Evolutionary conservation across 2,329 filamentous ascomycete genomes (phyloP).

Genomic region (Colletotrichum caudatum): DNA sequence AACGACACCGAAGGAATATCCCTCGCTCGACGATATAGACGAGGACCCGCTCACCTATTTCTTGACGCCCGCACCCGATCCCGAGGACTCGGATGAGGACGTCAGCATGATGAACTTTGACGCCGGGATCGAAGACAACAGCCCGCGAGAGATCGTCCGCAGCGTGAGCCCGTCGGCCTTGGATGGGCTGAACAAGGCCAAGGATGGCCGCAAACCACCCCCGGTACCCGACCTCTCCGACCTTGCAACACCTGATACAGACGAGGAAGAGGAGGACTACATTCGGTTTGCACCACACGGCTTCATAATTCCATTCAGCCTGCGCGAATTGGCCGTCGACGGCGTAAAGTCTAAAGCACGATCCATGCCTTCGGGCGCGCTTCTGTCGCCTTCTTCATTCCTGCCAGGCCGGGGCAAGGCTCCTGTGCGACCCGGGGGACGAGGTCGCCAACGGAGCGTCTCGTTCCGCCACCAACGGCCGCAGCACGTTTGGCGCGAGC

Average conservation of each 20-base stretch:
- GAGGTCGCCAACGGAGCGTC: conserved; percentile 47
- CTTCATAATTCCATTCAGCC: conserved; percentile 55
- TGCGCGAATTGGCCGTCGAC: conserved; percentile 58
- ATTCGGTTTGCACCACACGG: conserved; percentile 60
- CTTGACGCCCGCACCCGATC: conserved; percentile 61
- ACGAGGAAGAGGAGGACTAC: conserved; percentile 64
- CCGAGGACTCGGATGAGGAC: conserved; percentile 57
- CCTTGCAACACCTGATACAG: conserved; percentile 55
- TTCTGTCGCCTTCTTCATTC: conserved; percentile 49
- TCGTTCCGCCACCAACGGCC: conserved; percentile 54
- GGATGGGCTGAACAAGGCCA: conserved; percentile 61
- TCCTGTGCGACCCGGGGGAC: conserved; percentile 45
- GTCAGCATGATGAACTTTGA: conserved; percentile 65
- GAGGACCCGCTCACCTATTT: conserved; percentile 69
- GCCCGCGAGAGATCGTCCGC: conserved; percentile 60
- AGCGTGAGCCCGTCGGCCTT: conserved; percentile 70
- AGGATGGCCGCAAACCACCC: conserved; percentile 49
- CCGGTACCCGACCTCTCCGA: conserved; percentile 55
- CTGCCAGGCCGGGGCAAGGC: conserved; percentile 49
- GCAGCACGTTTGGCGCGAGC: conserved; percentile 66
- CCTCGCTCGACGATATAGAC: conserved; percentile 62
- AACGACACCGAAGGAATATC: conserved; percentile 56
- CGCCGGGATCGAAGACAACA: conserved; percentile 67
- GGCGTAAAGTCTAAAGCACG: conserved; percentile 46
- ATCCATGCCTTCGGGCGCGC: conserved; percentile 49